Evolutionary conservation across 169 alveolate genomes (phyloP).

Genomic region (Neospora caninum): DNA sequence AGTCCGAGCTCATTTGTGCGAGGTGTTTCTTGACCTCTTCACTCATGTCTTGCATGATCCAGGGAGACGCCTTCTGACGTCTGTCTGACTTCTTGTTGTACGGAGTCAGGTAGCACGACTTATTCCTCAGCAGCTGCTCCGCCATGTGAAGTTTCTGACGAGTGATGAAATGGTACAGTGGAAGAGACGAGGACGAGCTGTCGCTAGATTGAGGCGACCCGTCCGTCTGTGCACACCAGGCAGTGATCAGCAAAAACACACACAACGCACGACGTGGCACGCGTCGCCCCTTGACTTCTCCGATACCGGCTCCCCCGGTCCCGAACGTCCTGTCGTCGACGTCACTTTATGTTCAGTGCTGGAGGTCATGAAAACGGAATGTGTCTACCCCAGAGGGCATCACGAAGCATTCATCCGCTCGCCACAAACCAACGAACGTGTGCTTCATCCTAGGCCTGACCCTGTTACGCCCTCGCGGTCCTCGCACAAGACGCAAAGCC

Average conservation of each 20-base stretch:
- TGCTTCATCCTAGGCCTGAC: too few species aligned
- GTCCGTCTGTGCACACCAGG: background rate
- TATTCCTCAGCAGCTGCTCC: constrained; percentile 74
- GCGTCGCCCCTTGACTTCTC: background rate
- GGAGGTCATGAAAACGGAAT: too few species aligned
- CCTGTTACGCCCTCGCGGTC: too few species aligned
- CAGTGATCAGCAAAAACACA: background rate
- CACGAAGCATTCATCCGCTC: too few species aligned
- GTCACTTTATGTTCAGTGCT: too few species aligned
- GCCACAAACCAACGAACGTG: too few species aligned
- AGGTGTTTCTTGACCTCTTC: constrained; percentile 65
- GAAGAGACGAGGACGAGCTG: constrained; percentile 40
- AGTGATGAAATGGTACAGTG: constrained; percentile 74
- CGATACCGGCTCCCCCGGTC: too few species aligned
- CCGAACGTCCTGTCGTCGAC: too few species aligned
- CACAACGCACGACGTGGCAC: background rate
- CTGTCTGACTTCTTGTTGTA: constrained; percentile 67
- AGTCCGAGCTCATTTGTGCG: constrained; percentile 60
- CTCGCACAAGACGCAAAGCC: too few species aligned
- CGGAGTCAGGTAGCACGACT: constrained; percentile 70
- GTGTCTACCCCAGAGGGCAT: too few species aligned
- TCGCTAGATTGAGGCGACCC: background rate
- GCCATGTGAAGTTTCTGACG: constrained; percentile 74
- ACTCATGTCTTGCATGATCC: constrained; percentile 64
- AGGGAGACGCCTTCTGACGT: constrained; percentile 73